phyloP scores from a whole-genome alignment of 2,329 filamentous ascomycete genomes.

The Colletotrichum sp. region DNA sequence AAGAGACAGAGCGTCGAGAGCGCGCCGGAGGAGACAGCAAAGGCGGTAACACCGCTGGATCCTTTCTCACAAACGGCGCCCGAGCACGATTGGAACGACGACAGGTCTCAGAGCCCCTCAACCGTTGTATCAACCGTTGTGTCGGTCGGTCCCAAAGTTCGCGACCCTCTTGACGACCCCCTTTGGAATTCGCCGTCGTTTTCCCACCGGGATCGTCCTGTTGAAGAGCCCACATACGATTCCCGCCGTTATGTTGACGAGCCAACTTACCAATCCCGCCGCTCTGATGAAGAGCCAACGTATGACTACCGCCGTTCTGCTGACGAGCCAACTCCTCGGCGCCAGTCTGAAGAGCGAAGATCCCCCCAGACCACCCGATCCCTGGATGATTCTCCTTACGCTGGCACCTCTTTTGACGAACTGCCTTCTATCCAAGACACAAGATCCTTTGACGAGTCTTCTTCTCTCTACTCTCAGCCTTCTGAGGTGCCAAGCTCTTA shows the following conservation, averaged over 20 bases:
- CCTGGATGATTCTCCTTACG: neutral
- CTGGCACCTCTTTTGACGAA: neutral
- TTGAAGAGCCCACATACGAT: neutral
- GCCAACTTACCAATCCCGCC: neutral
- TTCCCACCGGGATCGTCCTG: neutral
- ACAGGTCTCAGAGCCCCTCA: conserved; percentile 1
- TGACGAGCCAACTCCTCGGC: neutral
- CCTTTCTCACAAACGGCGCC: neutral
- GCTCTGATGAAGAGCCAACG: neutral
- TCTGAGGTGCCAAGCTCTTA: neutral
- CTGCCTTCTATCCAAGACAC: neutral
- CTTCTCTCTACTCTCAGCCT: neutral
- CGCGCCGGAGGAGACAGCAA: neutral
- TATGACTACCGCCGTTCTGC: neutral
- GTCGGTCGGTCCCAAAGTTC: neutral
- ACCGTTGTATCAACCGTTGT: conserved; percentile 16
- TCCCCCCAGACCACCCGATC: neutral
- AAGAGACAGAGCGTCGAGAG: conserved; percentile 36
- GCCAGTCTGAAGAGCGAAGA: neutral
- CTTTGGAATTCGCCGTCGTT: neutral
- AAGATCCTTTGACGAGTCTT: neutral
- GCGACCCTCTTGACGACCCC: neutral
- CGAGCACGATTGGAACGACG: neutral
- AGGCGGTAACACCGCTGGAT: neutral
- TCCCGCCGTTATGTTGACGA: neutral